Conservation (phyloP, 1,284 basidiomycete species). For the Boletus mariae region DNA sequence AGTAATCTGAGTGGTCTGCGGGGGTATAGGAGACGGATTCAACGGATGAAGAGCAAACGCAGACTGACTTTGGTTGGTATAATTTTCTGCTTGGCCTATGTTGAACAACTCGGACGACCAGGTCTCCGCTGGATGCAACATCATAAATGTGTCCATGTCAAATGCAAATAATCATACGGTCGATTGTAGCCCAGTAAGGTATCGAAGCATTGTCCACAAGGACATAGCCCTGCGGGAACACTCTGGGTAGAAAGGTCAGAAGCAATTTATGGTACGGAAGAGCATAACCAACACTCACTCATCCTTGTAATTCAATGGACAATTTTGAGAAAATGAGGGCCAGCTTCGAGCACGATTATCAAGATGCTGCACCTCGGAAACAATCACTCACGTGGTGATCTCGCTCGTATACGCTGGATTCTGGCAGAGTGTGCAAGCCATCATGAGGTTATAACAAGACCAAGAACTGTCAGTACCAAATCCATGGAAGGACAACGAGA, state of each 20-base stretch:
- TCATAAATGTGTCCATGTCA: neutral
- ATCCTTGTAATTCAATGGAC: slow-evolving; percentile 16
- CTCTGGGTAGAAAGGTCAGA: slow-evolving; percentile 10
- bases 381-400: slow-evolving; percentile 8
- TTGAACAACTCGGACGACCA: slow-evolving; percentile 20
- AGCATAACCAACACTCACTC: slow-evolving; percentile 10
- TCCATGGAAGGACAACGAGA: neutral
- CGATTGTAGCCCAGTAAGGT: slow-evolving; percentile 24
- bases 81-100: slow-evolving; percentile 10
- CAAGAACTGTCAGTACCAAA: slow-evolving; percentile 20
- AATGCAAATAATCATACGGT: slow-evolving; percentile 19
- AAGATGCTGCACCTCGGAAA: neutral
- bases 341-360: slow-evolving; percentile 11
- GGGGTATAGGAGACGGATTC: neutral
- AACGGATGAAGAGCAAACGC: no score
- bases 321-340: slow-evolving; percentile 21
- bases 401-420: neutral
- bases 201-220: slow-evolving; percentile 20
- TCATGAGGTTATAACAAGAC: slow-evolving; percentile 33
- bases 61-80: slow-evolving; percentile 8
- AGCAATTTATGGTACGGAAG: neutral
- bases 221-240: slow-evolving; percentile 22
- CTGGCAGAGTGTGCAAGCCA: slow-evolving; percentile 30
- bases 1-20: slow-evolving; percentile 12
- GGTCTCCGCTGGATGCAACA: slow-evolving; percentile 11